phyloP scores from a whole-genome alignment of 306 rosid species.

The Vachellia collinsii region DNA sequence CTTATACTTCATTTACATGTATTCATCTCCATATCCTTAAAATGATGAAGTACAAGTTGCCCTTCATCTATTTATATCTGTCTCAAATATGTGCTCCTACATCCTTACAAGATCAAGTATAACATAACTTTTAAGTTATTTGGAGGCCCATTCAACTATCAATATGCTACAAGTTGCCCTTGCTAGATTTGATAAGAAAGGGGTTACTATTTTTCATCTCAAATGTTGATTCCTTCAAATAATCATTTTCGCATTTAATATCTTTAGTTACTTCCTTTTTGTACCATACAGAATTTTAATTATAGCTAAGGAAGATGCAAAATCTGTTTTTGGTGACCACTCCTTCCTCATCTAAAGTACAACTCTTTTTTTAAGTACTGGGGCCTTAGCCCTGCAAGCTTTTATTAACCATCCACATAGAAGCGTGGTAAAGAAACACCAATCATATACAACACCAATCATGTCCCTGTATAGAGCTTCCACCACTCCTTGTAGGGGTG shows the following conservation, averaged over 20 bases:
- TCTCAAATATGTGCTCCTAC: background rate
- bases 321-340: conserved; percentile 17
- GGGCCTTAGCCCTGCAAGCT: no score
- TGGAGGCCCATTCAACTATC: conserved; percentile 24
- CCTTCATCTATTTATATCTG: background rate
- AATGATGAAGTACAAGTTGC: background rate
- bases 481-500: no score
- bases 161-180: conserved; percentile 7
- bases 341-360: conserved; percentile 18
- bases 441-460: no score
- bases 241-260: background rate
- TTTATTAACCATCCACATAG: no score
- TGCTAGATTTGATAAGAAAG: conserved; percentile 8
- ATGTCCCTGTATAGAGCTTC: no score
- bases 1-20: conserved; percentile 6
- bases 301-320: conserved; percentile 3
- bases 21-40: conserved; percentile 11
- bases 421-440: no score
- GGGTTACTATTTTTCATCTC: conserved; percentile 22
- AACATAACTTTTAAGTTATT: conserved; percentile 13
- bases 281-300: background rate
- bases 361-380: no score
- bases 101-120: background rate
- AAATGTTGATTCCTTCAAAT: background rate
- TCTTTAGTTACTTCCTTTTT: conserved; percentile 12